Evolutionary conservation across 352 stramenopile genomes (phyloP).

Genomic region (Phytophthora hybrid): DNA sequence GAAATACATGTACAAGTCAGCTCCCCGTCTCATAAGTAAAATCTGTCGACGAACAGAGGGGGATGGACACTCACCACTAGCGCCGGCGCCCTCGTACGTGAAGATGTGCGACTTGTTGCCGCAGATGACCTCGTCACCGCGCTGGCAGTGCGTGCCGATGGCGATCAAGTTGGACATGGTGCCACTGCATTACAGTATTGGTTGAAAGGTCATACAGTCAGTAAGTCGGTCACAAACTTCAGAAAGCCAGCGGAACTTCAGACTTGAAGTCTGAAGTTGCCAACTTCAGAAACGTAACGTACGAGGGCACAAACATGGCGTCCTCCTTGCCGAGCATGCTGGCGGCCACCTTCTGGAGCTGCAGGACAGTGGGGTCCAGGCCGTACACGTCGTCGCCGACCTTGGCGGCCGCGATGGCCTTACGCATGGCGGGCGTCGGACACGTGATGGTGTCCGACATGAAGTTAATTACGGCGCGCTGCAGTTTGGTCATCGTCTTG

Average conservation of each 20-base stretch:
- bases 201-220: conserved; percentile 9
- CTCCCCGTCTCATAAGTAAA: background rate
- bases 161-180: conserved; percentile 98
- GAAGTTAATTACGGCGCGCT: conserved; percentile 87
- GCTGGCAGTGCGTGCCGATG: conserved; percentile 93
- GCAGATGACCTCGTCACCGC: conserved; percentile 94
- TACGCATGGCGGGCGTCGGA: conserved; percentile 93
- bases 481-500: conserved; percentile 32
- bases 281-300: conserved; percentile 38
- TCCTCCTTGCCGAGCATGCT: conserved; percentile 95
- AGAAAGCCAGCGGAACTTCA: background rate
- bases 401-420: conserved; percentile 80
- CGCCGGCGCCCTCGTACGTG: conserved; percentile 95
- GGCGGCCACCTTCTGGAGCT: conserved; percentile 92
- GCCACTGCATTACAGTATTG: conserved; percentile 68
- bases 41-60: background rate
- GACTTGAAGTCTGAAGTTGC: background rate
- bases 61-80: conserved; percentile 57
- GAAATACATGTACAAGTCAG: conserved; percentile 6
- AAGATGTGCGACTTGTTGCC: conserved; percentile 96
- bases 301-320: conserved; percentile 96
- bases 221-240: conserved; percentile 19
- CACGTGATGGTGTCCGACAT: conserved; percentile 97
- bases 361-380: conserved; percentile 94
- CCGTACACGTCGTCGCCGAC: conserved; percentile 84